Evolutionary conservation across 257 asterid genomes (phyloP).

Genomic region (Thymus quinquecostatus): DNA sequence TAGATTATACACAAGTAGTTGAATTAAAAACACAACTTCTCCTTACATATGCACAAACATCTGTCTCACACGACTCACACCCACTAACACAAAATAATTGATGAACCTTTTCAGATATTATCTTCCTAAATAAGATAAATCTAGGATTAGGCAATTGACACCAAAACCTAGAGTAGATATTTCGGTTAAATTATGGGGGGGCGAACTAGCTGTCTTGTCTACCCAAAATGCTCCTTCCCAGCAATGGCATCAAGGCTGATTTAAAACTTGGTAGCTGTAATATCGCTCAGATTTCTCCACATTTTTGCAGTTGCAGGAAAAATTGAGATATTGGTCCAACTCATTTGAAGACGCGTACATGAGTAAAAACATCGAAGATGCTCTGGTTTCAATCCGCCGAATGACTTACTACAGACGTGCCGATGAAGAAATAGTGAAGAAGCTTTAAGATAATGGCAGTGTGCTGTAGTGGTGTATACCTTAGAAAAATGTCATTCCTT

Average conservation of each 20-base stretch:
- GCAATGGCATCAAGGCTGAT: background rate
- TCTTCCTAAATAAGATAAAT: too few species aligned
- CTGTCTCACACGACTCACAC: too few species aligned
- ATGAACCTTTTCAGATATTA: too few species aligned
- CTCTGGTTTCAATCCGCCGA: conserved; percentile 64
- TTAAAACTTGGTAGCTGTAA: background rate
- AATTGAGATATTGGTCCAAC: conserved; percentile 57
- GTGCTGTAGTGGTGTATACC: background rate
- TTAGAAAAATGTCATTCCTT: too few species aligned
- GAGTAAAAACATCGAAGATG: conserved; percentile 56
- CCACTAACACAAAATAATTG: too few species aligned
- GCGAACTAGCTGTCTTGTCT: background rate
- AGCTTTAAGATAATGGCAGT: conserved; percentile 56
- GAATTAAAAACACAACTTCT: too few species aligned
- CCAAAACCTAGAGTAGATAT: too few species aligned
- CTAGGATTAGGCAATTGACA: too few species aligned
- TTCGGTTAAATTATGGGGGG: background rate
- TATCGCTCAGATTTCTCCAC: background rate
- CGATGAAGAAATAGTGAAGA: conserved; percentile 77
- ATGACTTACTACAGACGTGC: conserved; percentile 92
- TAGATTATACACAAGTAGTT: background rate
- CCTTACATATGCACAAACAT: too few species aligned
- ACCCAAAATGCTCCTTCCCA: background rate
- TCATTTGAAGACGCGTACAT: conserved; percentile 65
- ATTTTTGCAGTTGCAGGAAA: conserved; percentile 57